These are phyloP conservation scores for Tylopilus sp. DNA, from an alignment of 1,284 basidiomycete species.

Conservation along the genomic window DNA sequence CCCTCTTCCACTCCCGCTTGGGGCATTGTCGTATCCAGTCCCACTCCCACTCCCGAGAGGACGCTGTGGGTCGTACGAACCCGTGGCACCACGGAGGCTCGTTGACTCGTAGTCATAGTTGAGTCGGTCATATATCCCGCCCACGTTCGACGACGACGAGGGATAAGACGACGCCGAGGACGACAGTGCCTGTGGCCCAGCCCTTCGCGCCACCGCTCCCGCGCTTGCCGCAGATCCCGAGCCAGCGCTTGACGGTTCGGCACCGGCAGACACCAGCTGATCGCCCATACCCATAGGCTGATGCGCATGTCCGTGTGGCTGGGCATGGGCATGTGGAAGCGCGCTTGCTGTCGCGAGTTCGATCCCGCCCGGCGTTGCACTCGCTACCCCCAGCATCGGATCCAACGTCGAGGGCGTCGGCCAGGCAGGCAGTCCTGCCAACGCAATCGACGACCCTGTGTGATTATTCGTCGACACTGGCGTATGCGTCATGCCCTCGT, in stretches of 20 bases:
- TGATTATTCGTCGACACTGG: slow-evolving; percentile 17
- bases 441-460: slow-evolving; percentile 17
- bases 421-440: slow-evolving; percentile 35
- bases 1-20: slow-evolving; percentile 18
- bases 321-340: slow-evolving; percentile 14
- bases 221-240: slow-evolving; percentile 6
- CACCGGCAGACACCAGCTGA: slow-evolving; percentile 30
- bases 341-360: slow-evolving; percentile 24
- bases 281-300: slow-evolving; percentile 21
- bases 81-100: slow-evolving; percentile 9
- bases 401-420: slow-evolving; percentile 31
- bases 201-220: slow-evolving; percentile 14
- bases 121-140: slow-evolving; percentile 22
- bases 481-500: slow-evolving; percentile 22
- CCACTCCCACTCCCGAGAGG: slow-evolving; percentile 7
- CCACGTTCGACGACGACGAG: slow-evolving; percentile 16
- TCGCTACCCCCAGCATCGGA: slow-evolving; percentile 35
- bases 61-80: slow-evolving; percentile 30
- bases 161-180: slow-evolving; percentile 18
- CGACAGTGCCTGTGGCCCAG: slow-evolving; percentile 22
- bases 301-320: slow-evolving; percentile 18
- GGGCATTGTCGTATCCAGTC: slow-evolving; percentile 19
- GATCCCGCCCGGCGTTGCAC: slow-evolving; percentile 33
- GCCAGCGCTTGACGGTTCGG: slow-evolving; percentile 23
- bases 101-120: slow-evolving; percentile 28